phyloP scores from a whole-genome alignment of 2,329 filamentous ascomycete species.

The Fusarium sp. region DNA sequence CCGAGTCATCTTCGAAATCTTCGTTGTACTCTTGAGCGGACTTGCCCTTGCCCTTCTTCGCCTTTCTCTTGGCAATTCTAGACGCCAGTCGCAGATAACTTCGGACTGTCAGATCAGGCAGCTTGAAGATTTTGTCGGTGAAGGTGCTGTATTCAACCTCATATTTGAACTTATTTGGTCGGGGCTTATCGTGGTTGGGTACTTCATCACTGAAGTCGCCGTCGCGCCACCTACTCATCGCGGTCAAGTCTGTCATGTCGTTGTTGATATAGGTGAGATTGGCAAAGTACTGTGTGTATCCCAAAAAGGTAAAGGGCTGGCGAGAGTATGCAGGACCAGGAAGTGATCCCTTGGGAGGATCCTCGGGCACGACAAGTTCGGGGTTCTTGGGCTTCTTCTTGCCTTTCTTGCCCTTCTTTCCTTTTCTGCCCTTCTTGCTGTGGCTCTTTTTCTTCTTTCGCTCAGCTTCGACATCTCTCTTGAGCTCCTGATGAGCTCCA shows the following conservation, averaged over 20 bases:
- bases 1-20: constrained; percentile 46
- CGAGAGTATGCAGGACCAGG: constrained; percentile 92
- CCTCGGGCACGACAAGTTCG: constrained; percentile 73
- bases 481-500: constrained; percentile 46
- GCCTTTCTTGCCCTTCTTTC: constrained; percentile 57
- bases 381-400: constrained; percentile 67
- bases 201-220: constrained; percentile 73
- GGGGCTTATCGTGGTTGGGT: constrained; percentile 61
- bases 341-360: constrained; percentile 76
- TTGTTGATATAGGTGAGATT: constrained; percentile 94
- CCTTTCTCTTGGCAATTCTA: constrained; percentile 69
- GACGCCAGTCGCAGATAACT: constrained; percentile 84
- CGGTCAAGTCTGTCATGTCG: constrained; percentile 60
- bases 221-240: constrained; percentile 67
- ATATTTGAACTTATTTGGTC: constrained; percentile 75
- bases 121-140: constrained; percentile 77
- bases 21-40: constrained; percentile 33
- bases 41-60: constrained; percentile 42
- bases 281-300: constrained; percentile 92
- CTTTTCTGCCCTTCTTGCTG: constrained; percentile 49
- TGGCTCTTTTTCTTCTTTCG: constrained; percentile 52
- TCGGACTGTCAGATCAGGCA: constrained; percentile 86
- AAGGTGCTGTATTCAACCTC: constrained; percentile 90
- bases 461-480: constrained; percentile 44
- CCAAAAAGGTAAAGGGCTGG: constrained; percentile 81